A percentile compares a stretch with the other conserved stretches of the same genome.
Evolutionary conservation across 2,329 filamentous ascomycete genomes (phyloP).

Genomic region (Incumbomyces delicatus): DNA sequence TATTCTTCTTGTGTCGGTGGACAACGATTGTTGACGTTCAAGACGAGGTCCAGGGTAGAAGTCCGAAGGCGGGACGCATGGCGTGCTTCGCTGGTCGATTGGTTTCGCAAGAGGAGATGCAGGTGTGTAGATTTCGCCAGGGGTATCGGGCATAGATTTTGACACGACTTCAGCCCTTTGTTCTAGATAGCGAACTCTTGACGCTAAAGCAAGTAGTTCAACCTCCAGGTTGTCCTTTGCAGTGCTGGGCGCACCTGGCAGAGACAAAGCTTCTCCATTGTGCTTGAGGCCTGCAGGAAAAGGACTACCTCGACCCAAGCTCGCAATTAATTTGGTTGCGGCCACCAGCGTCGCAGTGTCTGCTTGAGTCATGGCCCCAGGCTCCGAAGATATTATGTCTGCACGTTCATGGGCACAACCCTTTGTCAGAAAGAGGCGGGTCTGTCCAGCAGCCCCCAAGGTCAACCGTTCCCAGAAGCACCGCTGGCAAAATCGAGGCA

Average conservation of each 20-base stretch:
- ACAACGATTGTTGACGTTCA: conserved; percentile 18
- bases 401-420: conserved; percentile 4
- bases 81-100: conserved; percentile 30
- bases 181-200: conserved; percentile 74
- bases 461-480: conserved; percentile 6
- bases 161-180: conserved; percentile 57
- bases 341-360: conserved; percentile 31
- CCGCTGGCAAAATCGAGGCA: conserved; percentile 3
- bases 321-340: conserved; percentile 36
- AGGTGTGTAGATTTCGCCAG: conserved; percentile 55
- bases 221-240: conserved; percentile 72
- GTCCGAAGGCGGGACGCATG: conserved; percentile 30
- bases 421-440: background rate
- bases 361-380: conserved; percentile 3
- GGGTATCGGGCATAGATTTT: conserved; percentile 64
- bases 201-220: conserved; percentile 69
- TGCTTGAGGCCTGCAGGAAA: conserved; percentile 27
- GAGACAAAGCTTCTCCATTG: conserved; percentile 51
- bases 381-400: background rate
- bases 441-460: conserved; percentile 1
- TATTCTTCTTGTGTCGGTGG: conserved; percentile 27
- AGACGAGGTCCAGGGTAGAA: conserved; percentile 9
- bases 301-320: conserved; percentile 33
- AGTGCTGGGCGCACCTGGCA: conserved; percentile 66
- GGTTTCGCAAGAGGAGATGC: conserved; percentile 55